Evolutionary conservation across 495 filamentous ascomycete species (phyloP), one percentile per base, ranked within the genome.

Genomic region (Collariella sp.): DNA sequence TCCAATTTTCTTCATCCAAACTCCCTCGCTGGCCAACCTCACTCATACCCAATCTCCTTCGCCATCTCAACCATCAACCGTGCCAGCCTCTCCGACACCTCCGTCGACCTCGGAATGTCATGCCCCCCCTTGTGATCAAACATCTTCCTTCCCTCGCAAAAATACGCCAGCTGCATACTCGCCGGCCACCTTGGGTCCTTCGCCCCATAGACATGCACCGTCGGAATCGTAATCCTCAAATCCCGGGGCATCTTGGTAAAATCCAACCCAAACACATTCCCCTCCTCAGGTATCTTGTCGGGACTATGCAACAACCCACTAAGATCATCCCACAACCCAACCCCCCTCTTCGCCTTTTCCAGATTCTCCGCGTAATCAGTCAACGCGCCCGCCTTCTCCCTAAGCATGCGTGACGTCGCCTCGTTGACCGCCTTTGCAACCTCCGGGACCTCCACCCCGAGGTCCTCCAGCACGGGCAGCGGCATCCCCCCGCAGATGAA

Each of bases 191-290:
- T 55, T 5, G 81, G 80, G 63, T 85, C 82, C 46, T 79, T 79
- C 3, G 55, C 62, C 0, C 83, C 82, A 54, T 79, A 83, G 15
- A 84, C 65, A 65, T 85, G 81, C 44, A 80, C 79, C 9, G 83
- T 84, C 0, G 83, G 83, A 18, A 86, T 76, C 16, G 61, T 46
- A 47, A 86, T 78, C 23, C 60, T 60, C 19, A 70, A 26, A 31
- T 70, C 64, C 15, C 58, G 50, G 6, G 74, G 71, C 3, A 77
- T 68, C 0, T 49, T 53, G 10, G 75, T 74, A 40, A 80, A 62
- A 45, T 84, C 75, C 5, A 81, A 65, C 20, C 79, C 81, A 22
- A 77, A 79, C 9, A 76, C 69, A 16, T 76, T 69, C 16, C 10
- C 23, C 45, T 54, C 29, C 29, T 59, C 26, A 3, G 64, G 67